Evolutionary conservation across 768 basidiomycete genomes (phyloP).

Genomic region (Termitomyces sp.): DNA sequence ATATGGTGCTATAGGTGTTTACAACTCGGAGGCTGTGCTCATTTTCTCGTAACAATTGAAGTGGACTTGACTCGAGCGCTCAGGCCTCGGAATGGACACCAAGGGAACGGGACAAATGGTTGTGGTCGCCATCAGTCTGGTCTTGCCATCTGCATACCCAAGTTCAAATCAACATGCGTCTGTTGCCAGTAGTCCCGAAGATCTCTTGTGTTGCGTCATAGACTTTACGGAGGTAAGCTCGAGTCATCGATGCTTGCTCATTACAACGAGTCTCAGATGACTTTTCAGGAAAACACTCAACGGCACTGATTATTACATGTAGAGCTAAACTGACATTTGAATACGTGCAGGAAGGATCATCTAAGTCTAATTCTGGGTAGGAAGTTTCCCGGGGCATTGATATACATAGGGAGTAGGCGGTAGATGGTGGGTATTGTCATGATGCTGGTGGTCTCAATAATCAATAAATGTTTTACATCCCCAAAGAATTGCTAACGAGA

Average conservation of each 20-base stretch:
- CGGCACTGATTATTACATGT: not conserved
- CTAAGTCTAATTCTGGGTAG: too few relatives aligned
- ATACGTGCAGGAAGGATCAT: not conserved
- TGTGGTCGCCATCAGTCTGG: too few relatives aligned
- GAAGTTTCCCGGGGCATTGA: too few relatives aligned
- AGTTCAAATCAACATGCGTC: too few relatives aligned
- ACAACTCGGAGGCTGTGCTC: not conserved
- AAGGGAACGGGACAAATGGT: not conserved
- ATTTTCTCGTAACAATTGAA: not conserved
- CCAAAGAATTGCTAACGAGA: not conserved
- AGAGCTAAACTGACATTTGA: not conserved
- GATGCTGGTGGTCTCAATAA: not conserved
- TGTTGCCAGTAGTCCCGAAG: too few relatives aligned
- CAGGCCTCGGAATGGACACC: not conserved
- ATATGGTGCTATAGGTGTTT: not conserved
- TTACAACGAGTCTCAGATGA: too few relatives aligned
- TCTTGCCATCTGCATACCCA: too few relatives aligned
- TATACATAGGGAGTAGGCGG: too few relatives aligned
- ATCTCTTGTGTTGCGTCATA: too few relatives aligned
- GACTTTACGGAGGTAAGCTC: too few relatives aligned
- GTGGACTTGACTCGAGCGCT: not conserved
- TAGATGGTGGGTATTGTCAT: too few relatives aligned
- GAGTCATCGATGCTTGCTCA: too few relatives aligned
- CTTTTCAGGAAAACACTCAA: not conserved
- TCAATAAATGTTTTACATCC: not conserved